Evolutionary conservation across 768 basidiomycete species (phyloP).

Genomic region (Leccinum truebloodii): DNA sequence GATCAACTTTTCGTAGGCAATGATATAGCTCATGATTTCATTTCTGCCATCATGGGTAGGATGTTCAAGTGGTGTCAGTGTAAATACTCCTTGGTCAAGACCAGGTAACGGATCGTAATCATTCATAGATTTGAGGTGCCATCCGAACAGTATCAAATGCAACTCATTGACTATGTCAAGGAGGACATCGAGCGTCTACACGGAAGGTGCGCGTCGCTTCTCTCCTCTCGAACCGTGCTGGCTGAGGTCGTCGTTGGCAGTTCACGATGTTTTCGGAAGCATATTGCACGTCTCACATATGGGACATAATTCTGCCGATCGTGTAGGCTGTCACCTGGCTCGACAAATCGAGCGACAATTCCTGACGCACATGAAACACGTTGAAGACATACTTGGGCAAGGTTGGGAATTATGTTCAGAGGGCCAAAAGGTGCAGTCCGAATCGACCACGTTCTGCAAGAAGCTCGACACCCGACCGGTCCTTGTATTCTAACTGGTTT

Average conservation of each 20-base stretch:
- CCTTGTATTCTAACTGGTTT: constrained; percentile 44
- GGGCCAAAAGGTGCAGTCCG: constrained; percentile 93
- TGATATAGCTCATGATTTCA: constrained; percentile 42
- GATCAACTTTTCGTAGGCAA: constrained; percentile 24
- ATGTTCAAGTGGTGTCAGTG: too few species aligned
- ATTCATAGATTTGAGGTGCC: too few species aligned
- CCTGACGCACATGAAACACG: constrained; percentile 95
- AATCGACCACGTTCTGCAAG: constrained; percentile 87
- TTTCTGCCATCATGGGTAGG: constrained; percentile 13
- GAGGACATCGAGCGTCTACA: constrained; percentile 60
- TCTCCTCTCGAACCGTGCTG: background rate
- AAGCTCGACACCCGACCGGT: constrained; percentile 59
- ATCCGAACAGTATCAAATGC: constrained; percentile 78
- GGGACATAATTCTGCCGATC: constrained; percentile 72
- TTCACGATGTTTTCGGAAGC: constrained; percentile 96
- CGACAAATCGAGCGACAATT: constrained; percentile 86
- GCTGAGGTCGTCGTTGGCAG: constrained; percentile 33
- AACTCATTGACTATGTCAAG: constrained; percentile 97
- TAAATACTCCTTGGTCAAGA: too few species aligned
- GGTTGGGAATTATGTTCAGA: constrained; percentile 99
- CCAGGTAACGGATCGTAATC: too few species aligned
- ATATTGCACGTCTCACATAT: constrained; percentile 96
- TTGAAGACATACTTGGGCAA: constrained; percentile 96
- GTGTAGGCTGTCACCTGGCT: constrained; percentile 86
- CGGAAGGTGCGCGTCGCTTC: too few species aligned